Percentiles rank a stretch among this genome's conserved stretches.
Conservation (phyloP, 2,329 filamentous ascomycete genomes). For the Cryphonectria nitschkei region DNA sequence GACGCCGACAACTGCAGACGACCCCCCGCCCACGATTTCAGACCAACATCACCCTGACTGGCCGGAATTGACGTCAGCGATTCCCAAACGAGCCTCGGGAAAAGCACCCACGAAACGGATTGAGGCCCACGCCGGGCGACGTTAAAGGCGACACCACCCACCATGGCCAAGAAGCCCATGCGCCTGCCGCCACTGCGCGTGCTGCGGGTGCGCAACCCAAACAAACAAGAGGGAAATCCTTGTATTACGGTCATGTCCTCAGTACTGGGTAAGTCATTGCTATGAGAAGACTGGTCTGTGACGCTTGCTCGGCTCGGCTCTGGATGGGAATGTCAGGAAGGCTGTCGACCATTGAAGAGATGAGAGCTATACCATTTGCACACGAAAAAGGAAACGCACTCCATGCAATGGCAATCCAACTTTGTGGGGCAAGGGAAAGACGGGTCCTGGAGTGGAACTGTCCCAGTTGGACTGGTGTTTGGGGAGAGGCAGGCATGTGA, state of each 20-base stretch:
- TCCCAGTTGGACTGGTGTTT: neutral
- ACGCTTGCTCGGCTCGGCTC: conserved; percentile 1
- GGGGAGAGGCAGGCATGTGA: neutral
- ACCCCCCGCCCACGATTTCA: neutral
- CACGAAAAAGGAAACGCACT: neutral
- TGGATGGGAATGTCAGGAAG: neutral
- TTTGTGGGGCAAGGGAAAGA: neutral
- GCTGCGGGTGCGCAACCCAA: conserved; percentile 59
- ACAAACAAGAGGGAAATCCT: conserved; percentile 53
- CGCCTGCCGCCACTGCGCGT: conserved; percentile 59
- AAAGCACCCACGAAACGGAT: neutral
- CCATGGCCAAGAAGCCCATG: conserved; percentile 11
- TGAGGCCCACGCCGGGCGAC: conserved; percentile 28
- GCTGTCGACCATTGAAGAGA: neutral
- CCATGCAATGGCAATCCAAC: neutral
- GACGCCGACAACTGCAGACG: neutral
- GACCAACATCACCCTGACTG: neutral
- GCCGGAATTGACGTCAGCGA: neutral
- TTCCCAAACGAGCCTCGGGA: neutral
- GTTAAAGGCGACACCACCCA: conserved; percentile 17
- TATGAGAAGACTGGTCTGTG: neutral
- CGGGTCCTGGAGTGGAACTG: neutral
- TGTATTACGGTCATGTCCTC: conserved; percentile 61
- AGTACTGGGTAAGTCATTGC: conserved; percentile 54
- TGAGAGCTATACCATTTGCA: neutral